Percentiles rank a stretch among this genome's conserved stretches.
phyloP scores from a whole-genome alignment of 768 basidiomycete species.

The Leucosporidium scottii region DNA sequence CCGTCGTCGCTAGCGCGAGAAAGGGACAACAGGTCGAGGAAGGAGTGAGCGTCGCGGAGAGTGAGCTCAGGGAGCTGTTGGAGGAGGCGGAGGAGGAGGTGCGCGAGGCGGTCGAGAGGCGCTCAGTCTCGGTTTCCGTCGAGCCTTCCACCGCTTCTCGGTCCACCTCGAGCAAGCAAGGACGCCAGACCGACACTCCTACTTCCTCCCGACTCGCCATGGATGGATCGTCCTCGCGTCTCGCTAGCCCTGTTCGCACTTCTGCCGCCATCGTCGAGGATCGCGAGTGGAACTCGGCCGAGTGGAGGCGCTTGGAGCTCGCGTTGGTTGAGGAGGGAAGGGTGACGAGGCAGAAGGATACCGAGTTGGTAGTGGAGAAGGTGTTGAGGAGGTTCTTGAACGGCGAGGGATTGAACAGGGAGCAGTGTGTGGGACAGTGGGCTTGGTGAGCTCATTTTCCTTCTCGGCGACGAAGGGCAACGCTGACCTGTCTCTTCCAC shows the following conservation, averaged over 20 bases:
- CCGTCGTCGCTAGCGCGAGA: slow-evolving; percentile 36
- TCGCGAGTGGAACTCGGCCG: slow-evolving; percentile 59
- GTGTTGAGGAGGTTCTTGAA: slow-evolving; percentile 57
- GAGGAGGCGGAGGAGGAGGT: slow-evolving; percentile 30
- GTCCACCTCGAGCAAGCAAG: background rate
- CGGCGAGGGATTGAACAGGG: slow-evolving; percentile 41
- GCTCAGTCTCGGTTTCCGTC: background rate
- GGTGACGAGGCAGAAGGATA: slow-evolving; percentile 38
- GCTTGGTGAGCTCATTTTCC: slow-evolving; percentile 48
- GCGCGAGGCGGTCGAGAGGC: background rate
- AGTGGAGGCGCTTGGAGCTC: slow-evolving; percentile 73
- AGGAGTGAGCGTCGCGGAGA: slow-evolving; percentile 8
- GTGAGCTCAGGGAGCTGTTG: slow-evolving; percentile 21
- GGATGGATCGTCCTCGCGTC: slow-evolving; percentile 5
- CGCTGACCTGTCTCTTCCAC: slow-evolving; percentile 6
- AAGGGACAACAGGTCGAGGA: slow-evolving; percentile 30
- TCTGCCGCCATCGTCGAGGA: slow-evolving; percentile 16
- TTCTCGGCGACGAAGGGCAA: background rate
- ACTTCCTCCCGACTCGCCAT: background rate
- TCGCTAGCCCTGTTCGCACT: no score
- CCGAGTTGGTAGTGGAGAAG: slow-evolving; percentile 38
- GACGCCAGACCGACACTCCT: background rate
- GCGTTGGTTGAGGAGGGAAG: slow-evolving; percentile 62
- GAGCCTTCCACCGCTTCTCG: background rate
- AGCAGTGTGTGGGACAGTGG: slow-evolving; percentile 53